Base-by-base conservation (phyloP, 148 eudicot species). In the Cornus florida region DNA sequence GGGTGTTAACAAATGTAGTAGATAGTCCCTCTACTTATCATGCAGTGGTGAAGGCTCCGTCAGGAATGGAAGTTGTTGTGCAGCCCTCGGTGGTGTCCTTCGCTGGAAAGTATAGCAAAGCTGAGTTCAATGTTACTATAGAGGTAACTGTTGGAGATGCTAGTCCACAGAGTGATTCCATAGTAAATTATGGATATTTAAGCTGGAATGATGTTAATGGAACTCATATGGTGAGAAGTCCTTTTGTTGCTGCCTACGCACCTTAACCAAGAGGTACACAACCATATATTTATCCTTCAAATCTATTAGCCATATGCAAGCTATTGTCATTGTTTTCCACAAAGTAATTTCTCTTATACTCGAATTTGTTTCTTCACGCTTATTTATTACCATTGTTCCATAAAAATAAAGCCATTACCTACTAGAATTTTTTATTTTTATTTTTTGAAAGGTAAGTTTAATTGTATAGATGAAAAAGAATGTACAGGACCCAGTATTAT, bases 191-290 rank as follows among this genome's bases (percentile, higher is more conserved):
- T 20, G 86, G 86, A 19, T 77, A 71, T 64, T 24, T 82, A 35
- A 82, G 80, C 35, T 82, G 84, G 84, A 7, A 19, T 56, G 77
- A 82, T 68, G 77, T 62, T 8, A 71, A 82, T 16, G 84, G 84
- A 6, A 70, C 38, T 7, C 84, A 77, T 71, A 72, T 76, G 8
- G 84, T 82, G 48, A 77, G 84, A 66, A 76, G 80, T 71, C 80
- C 84, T 35, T 59, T 72, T 16, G 86, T 76, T 10, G 46, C 84
- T 31, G 73, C 84, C 10, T n/a, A 20, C 33, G 77, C 80, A 23
- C 68, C 75, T 16, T 28, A 31, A 4, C 2, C 5, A 57, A 57
- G 62, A 57, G 62, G 62, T 57, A 57, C 62, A 57, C 13, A 57
- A 57, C 19, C 6, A 8, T 41, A 2, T 41, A 41, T 41, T 7